Percentiles rank a stretch among this genome's conserved stretches.
phyloP scores from a whole-genome alignment of 1,284 basidiomycete genomes.

The Heliocybe sulcata region DNA sequence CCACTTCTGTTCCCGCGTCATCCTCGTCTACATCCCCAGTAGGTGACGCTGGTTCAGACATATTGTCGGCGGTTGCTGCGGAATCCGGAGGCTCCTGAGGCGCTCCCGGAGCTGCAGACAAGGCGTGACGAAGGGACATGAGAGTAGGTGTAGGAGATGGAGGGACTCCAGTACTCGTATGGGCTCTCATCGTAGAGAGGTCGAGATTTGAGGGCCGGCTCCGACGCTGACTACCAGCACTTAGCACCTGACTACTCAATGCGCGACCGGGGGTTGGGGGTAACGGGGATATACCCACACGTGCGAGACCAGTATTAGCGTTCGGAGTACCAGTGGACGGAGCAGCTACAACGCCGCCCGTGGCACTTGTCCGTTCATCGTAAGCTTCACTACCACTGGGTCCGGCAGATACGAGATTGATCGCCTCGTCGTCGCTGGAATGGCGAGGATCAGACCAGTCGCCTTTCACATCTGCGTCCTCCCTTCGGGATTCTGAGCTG shows the following conservation, averaged over 20 bases:
- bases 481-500: conserved; percentile 16
- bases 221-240: conserved; percentile 29
- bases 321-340: conserved; percentile 15
- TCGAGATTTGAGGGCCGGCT: conserved; percentile 60
- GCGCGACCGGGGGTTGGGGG: conserved; percentile 14
- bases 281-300: conserved; percentile 16
- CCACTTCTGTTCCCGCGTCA: conserved; percentile 31
- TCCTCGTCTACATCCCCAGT: conserved; percentile 60
- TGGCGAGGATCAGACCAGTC: conserved; percentile 49
- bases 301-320: conserved; percentile 4
- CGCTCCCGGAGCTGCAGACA: conserved; percentile 16
- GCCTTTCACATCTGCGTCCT: conserved; percentile 41
- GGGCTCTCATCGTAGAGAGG: conserved; percentile 37
- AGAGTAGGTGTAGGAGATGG: conserved; percentile 58
- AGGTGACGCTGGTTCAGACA: not conserved
- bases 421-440: conserved; percentile 77
- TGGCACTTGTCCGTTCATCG: conserved; percentile 73
- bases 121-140: conserved; percentile 54
- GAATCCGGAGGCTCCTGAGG: not conserved
- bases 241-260: conserved; percentile 17
- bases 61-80: not conserved
- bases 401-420: conserved; percentile 70
- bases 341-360: conserved; percentile 25
- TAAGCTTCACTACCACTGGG: conserved; percentile 71
- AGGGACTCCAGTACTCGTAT: conserved; percentile 25